Evolutionary conservation across 2,329 filamentous ascomycete species (phyloP).

Genomic region (Magnaporthiopsis rhizophila): DNA sequence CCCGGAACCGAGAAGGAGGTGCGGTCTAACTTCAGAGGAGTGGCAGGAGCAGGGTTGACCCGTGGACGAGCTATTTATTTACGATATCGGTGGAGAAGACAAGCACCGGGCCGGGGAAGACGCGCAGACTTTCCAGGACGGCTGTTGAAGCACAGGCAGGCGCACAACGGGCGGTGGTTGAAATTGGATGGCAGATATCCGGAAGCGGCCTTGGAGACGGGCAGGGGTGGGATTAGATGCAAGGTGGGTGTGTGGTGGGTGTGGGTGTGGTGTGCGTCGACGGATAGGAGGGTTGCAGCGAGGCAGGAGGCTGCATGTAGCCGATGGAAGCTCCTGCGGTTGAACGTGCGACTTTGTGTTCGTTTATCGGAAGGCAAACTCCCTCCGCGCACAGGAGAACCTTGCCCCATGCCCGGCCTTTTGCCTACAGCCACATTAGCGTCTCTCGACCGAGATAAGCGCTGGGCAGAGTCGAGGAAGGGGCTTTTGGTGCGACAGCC

Average conservation of each 20-base stretch:
- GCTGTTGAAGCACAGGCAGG: neutral
- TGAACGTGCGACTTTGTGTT: neutral
- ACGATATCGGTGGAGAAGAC: neutral
- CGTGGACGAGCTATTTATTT: neutral
- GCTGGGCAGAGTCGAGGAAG: neutral
- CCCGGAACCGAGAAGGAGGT: too few relatives aligned
- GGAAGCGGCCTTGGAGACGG: too few relatives aligned
- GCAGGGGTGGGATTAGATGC: neutral
- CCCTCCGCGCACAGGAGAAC: neutral
- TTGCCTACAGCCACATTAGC: too few relatives aligned
- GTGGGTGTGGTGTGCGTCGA: too few relatives aligned
- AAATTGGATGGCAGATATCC: slow-evolving; percentile 1
- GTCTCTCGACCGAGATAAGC: too few relatives aligned
- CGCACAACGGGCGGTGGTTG: neutral
- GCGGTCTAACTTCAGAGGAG: neutral
- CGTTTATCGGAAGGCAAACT: neutral
- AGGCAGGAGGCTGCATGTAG: neutral
- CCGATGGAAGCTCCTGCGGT: neutral
- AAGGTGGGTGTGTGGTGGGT: neutral
- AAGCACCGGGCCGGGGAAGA: neutral
- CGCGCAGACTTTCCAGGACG: neutral
- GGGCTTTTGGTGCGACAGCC: neutral
- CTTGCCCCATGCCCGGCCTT: neutral
- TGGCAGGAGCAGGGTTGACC: neutral
- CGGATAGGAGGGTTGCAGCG: neutral